phyloP scores from a whole-genome alignment of 768 basidiomycete species.

The Sistotremastrum suecicum region DNA sequence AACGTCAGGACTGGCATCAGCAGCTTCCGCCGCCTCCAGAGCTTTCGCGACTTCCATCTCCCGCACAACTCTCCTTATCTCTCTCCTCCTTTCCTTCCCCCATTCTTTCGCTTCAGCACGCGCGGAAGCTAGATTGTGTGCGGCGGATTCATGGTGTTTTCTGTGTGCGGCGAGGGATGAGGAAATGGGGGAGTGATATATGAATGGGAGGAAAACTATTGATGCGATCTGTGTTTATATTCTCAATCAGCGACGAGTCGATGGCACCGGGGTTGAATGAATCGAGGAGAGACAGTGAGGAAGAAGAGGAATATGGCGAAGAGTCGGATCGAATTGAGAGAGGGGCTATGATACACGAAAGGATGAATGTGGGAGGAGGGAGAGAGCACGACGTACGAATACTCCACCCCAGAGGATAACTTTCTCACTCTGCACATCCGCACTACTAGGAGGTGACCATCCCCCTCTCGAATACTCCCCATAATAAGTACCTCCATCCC shows the following conservation, averaged over 20 bases:
- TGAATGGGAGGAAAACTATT: conserved; percentile 30
- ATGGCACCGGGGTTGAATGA: conserved; percentile 18
- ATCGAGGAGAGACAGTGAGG: not conserved
- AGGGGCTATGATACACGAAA: not conserved
- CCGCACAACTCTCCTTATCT: conserved; percentile 34
- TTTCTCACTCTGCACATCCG: no score
- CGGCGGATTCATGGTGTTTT: conserved; percentile 34
- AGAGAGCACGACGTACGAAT: no score
- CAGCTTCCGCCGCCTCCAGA: no score
- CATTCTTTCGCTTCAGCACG: conserved; percentile 39
- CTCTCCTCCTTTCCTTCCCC: conserved; percentile 37
- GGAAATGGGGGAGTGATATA: conserved; percentile 22
- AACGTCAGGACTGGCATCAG: no score
- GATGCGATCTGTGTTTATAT: conserved; percentile 9
- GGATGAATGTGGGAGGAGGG: no score
- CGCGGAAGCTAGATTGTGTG: conserved; percentile 43
- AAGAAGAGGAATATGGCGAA: not conserved
- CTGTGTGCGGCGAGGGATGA: conserved; percentile 19
- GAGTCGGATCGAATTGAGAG: conserved; percentile 34
- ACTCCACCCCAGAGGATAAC: no score
- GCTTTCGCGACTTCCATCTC: conserved; percentile 10
- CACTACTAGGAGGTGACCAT: conserved; percentile 27
- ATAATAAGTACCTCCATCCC: conserved; percentile 19
- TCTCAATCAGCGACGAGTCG: not conserved
- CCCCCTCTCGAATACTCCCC: conserved; percentile 31